Base-by-base conservation (phyloP, 352 stramenopile genomes). In the Globisporangium heterothallicum region DNA sequence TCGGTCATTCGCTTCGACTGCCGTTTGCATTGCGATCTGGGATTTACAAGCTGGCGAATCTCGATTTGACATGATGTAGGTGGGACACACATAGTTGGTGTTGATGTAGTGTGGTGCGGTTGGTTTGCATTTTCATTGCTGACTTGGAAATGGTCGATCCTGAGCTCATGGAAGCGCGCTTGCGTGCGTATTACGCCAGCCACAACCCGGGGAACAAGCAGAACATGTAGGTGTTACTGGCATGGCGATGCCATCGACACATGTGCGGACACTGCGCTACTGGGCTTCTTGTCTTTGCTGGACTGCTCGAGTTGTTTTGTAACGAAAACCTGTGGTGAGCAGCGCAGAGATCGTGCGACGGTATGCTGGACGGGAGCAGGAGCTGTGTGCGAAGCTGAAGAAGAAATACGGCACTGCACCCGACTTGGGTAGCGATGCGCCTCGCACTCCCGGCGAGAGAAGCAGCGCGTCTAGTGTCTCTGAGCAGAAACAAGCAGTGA, bases 401-500 rank as follows among this genome's bases (percentile, higher is more conserved):
- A 91, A 88, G 59, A 93, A 93, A 45, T 93, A 93, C 47, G 79
- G 76, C 48, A 65, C 64, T 26, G 70, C 70, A 6, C 74, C 74
- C 14, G 65, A 78, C 41, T 50, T 87, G 19, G 29, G 48, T 16
- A 29, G 43, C 22, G 16, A 16, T 29, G 6, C 5, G 12, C 1
- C 27, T 32, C 8, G 4, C 10, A 29, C 5, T 21, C 22, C 40
- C 26, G 40, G 2, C 7, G 10, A 45, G 13, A 18, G 8, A 12
- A 14, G n/a, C 2, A 9, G 19, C 7, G 24, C 30, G 16, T n/a
- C 4, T 9, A 38, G 32, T 45, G 18, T 14, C 7, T 10, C 6
- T 36, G 25, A 48, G 14, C 4, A 10, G 13, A 24, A 36, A 10
- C 40, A 24, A 29, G 46, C 24, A 27, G 19, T 5, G 21, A 38